Evolutionary conservation across 306 rosid species (phyloP), one percentile per base, ranked within the genome.

Genomic region (Erythrophleum fordii): DNA sequence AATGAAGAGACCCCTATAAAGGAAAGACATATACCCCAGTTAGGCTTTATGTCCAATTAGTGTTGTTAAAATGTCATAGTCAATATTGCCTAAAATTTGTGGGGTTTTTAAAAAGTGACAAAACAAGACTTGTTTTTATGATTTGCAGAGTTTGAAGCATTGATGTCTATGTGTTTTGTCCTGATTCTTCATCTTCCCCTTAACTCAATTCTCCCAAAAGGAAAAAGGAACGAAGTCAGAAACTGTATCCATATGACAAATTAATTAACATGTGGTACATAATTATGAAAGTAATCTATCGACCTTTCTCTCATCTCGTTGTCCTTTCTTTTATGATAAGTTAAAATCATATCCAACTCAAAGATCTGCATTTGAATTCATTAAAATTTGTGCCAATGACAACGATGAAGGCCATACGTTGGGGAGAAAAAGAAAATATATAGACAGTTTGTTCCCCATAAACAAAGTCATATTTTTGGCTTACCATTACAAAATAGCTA

Each of bases 31-130:
- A 64, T 7, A 35, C 26, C 25, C 28, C 9, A n/a, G 45, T 37
- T 35, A 66, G 72, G 72, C 28, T 37, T 66, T 13, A 37, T 37
- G 72, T 37, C 72, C 29, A 66, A 37, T 20, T 66, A 66, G 5
- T 8, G 1, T 37, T n/a, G 72, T 20, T 66, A 9, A 66, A 66
- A 39, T 3, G 72, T 67, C 72, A 2, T 22, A 9, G 1, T 67
- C 51, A 39, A 39, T n/a, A 37, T 45, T 39, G 17, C 39, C n/a
- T 67, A 37, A 35, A 34, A 65, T 44, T 18, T 37, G 48, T n/a
- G 46, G 25, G 48, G 52, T 46, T 51, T 51, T 51, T 16, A 0
- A 5, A 18, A 52, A 22, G 13, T 20, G 61, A 55, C 13, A 6
- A 55, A 1, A 55, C 8, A 55, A 9, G 28, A 13, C 61, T 20